These are phyloP conservation scores for Malus hybrid DNA, from an alignment of 331 rosid genomes.

Conservation along the genomic window DNA sequence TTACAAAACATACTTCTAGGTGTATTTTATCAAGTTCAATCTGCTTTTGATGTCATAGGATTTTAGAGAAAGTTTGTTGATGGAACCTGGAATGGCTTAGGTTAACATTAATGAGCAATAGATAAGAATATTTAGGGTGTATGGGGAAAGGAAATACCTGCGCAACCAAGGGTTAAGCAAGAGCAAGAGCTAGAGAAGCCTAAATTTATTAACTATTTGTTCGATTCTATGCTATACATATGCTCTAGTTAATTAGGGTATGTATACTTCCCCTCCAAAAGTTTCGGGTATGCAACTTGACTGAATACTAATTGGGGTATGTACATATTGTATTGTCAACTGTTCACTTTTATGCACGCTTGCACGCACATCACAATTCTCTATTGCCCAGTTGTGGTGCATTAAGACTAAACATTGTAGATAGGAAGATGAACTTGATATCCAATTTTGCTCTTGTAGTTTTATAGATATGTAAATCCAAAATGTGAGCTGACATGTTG, in stretches of 20 bases:
- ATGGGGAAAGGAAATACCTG: background rate
- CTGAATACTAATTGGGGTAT: background rate
- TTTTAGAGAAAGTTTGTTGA: background rate
- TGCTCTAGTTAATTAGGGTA: background rate
- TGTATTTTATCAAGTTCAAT: background rate
- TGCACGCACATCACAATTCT: background rate
- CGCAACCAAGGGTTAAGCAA: background rate
- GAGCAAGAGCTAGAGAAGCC: background rate
- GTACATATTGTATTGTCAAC: background rate
- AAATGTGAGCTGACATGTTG: slow-evolving; percentile 7
- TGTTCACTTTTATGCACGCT: background rate
- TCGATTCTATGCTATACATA: background rate
- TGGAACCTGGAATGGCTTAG: background rate
- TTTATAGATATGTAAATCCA: background rate
- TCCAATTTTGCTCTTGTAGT: background rate
- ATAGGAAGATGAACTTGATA: background rate
- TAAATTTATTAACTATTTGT: background rate
- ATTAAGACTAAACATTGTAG: background rate
- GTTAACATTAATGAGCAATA: background rate
- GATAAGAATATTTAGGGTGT: background rate
- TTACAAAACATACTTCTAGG: background rate
- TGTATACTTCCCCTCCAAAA: background rate
- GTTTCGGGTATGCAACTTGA: no score
- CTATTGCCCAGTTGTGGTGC: background rate
- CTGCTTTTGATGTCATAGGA: background rate